Conservation (phyloP, 176 grass and related monocot species). For the Tillandsia fasciculata region DNA sequence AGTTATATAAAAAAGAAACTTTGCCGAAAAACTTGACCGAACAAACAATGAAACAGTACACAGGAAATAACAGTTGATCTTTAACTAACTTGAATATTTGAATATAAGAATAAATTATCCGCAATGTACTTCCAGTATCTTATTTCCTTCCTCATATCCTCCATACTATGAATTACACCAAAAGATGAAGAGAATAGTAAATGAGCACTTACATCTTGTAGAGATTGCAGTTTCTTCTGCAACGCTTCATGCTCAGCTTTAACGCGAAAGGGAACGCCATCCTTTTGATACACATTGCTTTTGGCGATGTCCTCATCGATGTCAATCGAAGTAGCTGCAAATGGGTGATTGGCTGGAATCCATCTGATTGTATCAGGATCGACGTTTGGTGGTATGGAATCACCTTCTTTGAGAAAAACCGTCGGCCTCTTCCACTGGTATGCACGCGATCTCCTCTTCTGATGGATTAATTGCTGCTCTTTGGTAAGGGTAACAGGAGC, state of each 20-base stretch:
- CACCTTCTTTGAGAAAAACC: constrained; percentile 95
- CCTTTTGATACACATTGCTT: constrained; percentile 85
- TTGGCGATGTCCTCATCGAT: constrained; percentile 69
- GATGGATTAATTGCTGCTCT: constrained; percentile 72
- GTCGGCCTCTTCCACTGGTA: constrained; percentile 95
- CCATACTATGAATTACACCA: background rate
- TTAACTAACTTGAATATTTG: background rate
- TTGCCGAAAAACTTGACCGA: constrained; percentile 1
- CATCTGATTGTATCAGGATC: constrained; percentile 86
- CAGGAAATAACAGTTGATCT: background rate
- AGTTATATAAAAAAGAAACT: background rate
- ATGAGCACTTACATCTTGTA: constrained; percentile 43
- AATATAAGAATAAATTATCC: background rate
- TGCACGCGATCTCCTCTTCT: constrained; percentile 62
- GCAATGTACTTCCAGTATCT: background rate
- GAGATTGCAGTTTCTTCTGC: constrained; percentile 50
- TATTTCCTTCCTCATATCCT: background rate
- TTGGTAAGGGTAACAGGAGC: constrained; percentile 69
- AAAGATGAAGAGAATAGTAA: constrained; percentile 5
- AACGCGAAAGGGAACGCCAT: constrained; percentile 68
- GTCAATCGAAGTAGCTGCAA: constrained; percentile 65
- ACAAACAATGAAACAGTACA: constrained; percentile 2
- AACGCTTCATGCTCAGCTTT: constrained; percentile 95
- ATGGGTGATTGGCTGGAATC: constrained; percentile 89
- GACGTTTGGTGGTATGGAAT: constrained; percentile 66